A percentile compares a stretch with the other conserved stretches of the same genome.
Conservation (phyloP, 2,329 filamentous ascomycete species). For the Apiospora hydei region DNA sequence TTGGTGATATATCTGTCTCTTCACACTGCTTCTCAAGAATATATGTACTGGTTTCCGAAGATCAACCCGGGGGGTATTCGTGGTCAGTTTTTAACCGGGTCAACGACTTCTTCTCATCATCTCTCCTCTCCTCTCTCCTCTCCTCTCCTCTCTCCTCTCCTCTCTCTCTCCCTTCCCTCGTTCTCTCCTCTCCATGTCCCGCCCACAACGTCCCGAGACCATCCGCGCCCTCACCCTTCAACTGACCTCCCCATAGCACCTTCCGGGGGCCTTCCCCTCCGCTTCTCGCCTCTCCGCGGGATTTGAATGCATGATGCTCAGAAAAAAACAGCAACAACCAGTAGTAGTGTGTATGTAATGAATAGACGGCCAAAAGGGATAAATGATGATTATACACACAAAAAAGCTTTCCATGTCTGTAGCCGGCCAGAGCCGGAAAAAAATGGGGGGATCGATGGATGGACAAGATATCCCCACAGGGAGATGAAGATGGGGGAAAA, state of each 20-base stretch:
- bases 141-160: not conserved
- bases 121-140: too few species aligned
- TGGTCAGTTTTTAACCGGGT: not conserved
- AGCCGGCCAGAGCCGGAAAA: conserved; percentile 1
- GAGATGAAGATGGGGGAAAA: conserved; percentile 17
- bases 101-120: conserved; percentile 4
- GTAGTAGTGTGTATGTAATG: conserved; percentile 1
- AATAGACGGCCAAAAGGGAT: conserved; percentile 14
- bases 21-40: not conserved
- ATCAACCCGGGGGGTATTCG: not conserved
- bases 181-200: not conserved
- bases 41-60: conserved; percentile 18
- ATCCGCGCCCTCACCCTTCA: not conserved
- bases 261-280: not conserved
- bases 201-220: not conserved
- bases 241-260: not conserved
- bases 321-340: not conserved
- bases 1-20: conserved; percentile 1
- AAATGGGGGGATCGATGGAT: not conserved
- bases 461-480: not conserved
- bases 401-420: not conserved
- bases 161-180: not conserved
- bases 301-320: conserved; percentile 6
- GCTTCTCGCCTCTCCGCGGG: not conserved
- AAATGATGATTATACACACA: conserved; percentile 13